Conservation (phyloP, 108 stramenopile genomes). For the Cyclotella atomus region DNA sequence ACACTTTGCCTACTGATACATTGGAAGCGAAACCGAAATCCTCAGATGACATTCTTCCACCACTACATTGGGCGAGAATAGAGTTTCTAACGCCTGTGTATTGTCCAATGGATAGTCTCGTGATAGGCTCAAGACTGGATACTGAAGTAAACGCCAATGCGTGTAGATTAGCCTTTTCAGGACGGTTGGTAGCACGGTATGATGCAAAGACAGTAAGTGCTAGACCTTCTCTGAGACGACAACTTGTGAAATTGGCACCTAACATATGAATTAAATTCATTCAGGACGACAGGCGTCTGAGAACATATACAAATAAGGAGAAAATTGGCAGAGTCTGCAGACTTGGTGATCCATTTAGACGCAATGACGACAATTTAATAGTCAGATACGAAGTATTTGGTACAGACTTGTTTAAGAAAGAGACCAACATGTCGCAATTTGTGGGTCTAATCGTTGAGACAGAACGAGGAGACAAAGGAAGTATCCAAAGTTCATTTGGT, state of each 20-base stretch:
- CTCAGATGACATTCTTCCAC: slow-evolving; percentile 22
- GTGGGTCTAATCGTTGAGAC: slow-evolving; percentile 84
- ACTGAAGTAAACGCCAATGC: slow-evolving; percentile 68
- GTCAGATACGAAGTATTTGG: slow-evolving; percentile 91
- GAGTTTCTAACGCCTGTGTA: slow-evolving; percentile 91
- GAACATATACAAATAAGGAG: slow-evolving; percentile 83
- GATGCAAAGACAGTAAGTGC: slow-evolving; percentile 45
- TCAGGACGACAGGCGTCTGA: slow-evolving; percentile 56
- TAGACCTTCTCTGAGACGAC: not conserved
- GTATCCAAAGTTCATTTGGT: slow-evolving; percentile 85
- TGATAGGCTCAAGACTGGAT: slow-evolving; percentile 95
- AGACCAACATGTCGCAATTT: slow-evolving; percentile 89
- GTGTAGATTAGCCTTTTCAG: slow-evolving; percentile 94
- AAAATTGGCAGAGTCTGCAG: slow-evolving; percentile 61
- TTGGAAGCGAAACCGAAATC: slow-evolving; percentile 17
- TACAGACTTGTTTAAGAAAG: slow-evolving; percentile 87
- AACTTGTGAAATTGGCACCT: not conserved
- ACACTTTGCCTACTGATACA: slow-evolving; percentile 46
- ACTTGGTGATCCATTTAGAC: slow-evolving; percentile 82
- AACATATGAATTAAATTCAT: not conserved
- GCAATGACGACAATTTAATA: slow-evolving; percentile 68
- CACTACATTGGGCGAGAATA: slow-evolving; percentile 92
- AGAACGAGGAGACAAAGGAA: slow-evolving; percentile 79
- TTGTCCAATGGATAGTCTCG: slow-evolving; percentile 82
- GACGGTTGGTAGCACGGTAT: slow-evolving; percentile 75